Conservation (phyloP, 1,139 yeast species). For the Protomyces inouyei region DNA sequence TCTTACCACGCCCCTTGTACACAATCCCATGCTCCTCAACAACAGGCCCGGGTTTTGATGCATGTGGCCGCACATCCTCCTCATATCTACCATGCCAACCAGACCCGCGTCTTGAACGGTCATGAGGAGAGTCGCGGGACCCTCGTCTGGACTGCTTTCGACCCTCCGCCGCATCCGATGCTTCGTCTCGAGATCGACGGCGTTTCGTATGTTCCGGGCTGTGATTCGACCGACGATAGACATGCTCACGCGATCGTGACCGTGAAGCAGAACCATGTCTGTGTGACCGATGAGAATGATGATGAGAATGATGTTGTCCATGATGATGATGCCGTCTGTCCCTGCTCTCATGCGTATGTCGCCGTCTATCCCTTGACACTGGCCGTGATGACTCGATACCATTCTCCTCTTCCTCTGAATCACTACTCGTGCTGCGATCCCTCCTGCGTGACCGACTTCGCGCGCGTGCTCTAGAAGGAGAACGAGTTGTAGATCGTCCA, state of each 20-base stretch:
- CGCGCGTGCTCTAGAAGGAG: neutral
- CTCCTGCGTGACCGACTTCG: neutral
- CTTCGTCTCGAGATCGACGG: neutral
- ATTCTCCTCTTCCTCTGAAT: neutral
- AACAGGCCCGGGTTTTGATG: neutral
- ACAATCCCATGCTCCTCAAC: neutral
- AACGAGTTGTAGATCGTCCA: neutral
- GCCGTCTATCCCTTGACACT: neutral
- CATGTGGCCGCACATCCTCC: neutral
- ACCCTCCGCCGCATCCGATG: neutral
- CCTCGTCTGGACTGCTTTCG: neutral
- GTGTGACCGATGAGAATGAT: neutral
- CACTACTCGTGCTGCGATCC: neutral
- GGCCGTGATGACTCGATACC: neutral
- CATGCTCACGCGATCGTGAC: neutral
- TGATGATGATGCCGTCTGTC: neutral
- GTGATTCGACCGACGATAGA: neutral
- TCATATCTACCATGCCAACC: neutral
- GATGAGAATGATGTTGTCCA: neutral
- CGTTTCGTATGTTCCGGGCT: neutral
- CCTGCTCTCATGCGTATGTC: neutral
- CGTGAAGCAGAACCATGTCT: neutral
- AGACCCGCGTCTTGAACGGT: neutral
- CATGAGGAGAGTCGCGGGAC: neutral
- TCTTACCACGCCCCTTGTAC: slow-evolving; percentile 23